Conservation (phyloP, 257 asterid genomes). For the Solanum arcanum region DNA sequence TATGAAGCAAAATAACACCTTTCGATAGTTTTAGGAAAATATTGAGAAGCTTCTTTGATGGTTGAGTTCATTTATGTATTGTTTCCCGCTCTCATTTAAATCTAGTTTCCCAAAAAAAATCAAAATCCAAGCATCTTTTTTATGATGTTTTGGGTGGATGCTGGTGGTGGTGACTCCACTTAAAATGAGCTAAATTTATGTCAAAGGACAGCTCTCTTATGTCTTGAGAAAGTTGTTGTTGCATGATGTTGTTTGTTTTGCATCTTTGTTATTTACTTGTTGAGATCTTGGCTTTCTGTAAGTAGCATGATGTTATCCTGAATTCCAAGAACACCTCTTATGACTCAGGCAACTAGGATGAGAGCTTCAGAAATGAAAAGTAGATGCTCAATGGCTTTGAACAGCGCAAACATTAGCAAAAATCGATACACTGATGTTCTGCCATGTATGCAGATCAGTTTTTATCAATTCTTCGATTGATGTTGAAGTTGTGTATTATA, state of each 20-base stretch:
- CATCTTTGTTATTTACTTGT: background rate
- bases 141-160: background rate
- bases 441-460: conserved; percentile 51
- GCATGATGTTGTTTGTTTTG: background rate
- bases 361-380: conserved; percentile 51
- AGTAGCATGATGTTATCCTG: background rate
- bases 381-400: conserved; percentile 59
- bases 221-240: background rate
- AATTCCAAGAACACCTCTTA: background rate
- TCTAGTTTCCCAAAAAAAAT: background rate
- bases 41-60: background rate
- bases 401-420: conserved; percentile 42
- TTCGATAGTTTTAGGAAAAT: background rate
- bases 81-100: background rate
- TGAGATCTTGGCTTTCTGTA: background rate
- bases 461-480: background rate
- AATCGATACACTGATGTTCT: conserved; percentile 84
- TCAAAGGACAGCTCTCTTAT: background rate
- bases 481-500: background rate
- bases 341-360: conserved; percentile 50
- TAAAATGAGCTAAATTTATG: background rate
- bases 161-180: background rate
- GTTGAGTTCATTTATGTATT: background rate
- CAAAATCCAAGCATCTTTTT: background rate
- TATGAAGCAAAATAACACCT: background rate